Conservation (phyloP, 768 basidiomycete genomes). For the Zangia roseola region DNA sequence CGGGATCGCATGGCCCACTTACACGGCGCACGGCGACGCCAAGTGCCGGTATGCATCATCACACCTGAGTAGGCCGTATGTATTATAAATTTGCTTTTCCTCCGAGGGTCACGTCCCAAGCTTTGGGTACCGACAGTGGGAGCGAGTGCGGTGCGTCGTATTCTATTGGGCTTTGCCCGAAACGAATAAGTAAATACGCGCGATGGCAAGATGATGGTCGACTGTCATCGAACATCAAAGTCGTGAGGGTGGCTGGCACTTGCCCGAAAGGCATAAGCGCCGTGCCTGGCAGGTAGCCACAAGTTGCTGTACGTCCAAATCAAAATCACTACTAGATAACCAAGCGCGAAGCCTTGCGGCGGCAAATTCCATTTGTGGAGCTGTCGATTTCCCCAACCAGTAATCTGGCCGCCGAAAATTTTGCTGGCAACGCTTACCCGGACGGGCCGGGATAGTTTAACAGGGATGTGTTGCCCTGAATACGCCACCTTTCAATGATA, state of each 20-base stretch:
- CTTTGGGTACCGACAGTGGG: too few species aligned
- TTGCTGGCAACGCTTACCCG: slow-evolving; percentile 1
- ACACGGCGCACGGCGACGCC: neutral
- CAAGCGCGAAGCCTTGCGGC: slow-evolving; percentile 11
- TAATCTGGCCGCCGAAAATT: slow-evolving; percentile 2
- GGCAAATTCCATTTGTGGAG: slow-evolving; percentile 5
- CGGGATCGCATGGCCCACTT: slow-evolving; percentile 23
- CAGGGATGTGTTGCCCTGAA: slow-evolving; percentile 23
- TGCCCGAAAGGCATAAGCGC: slow-evolving; percentile 12
- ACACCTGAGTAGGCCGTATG: too few species aligned
- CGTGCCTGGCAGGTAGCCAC: slow-evolving; percentile 18
- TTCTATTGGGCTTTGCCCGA: slow-evolving; percentile 8
- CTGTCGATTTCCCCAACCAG: slow-evolving; percentile 2
- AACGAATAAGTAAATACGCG: neutral
- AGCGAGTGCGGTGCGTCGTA: neutral
- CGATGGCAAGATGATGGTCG: slow-evolving; percentile 14
- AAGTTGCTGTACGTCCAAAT: slow-evolving; percentile 2
- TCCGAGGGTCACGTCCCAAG: too few species aligned
- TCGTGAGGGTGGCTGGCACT: neutral
- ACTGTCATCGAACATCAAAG: slow-evolving; percentile 12
- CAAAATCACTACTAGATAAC: slow-evolving; percentile 10
- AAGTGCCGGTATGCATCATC: slow-evolving; percentile 6
- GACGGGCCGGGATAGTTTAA: slow-evolving; percentile 13
- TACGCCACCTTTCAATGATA: slow-evolving; percentile 18
- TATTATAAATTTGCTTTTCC: too few species aligned